These are phyloP conservation scores for Galerina sulciceps DNA, from an alignment of 768 basidiomycete genomes.

Conservation along the genomic window DNA sequence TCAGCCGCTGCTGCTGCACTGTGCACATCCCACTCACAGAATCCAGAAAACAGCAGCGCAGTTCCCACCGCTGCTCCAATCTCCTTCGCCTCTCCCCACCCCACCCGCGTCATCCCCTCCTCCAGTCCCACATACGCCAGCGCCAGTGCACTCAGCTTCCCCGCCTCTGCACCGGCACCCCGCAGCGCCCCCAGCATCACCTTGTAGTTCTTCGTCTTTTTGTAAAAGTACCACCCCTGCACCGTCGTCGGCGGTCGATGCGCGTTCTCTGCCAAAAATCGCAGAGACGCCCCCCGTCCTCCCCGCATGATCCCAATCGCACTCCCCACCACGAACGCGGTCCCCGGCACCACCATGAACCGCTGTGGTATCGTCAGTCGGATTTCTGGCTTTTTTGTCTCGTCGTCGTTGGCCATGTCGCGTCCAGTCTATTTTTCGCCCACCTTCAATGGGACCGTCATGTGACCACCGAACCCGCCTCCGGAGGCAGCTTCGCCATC, in stretches of 20 bases:
- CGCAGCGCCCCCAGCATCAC: slow-evolving; percentile 75
- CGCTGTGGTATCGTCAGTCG: slow-evolving; percentile 56
- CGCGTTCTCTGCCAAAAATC: slow-evolving; percentile 91
- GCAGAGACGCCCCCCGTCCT: slow-evolving; percentile 69
- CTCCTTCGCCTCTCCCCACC: slow-evolving; percentile 46
- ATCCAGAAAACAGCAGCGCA: slow-evolving; percentile 57
- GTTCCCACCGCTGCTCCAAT: slow-evolving; percentile 70
- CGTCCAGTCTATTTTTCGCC: slow-evolving; percentile 3
- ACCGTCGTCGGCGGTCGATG: slow-evolving; percentile 85
- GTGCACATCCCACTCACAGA: slow-evolving; percentile 43
- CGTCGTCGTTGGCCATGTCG: slow-evolving; percentile 15
- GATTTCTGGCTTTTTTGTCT: slow-evolving; percentile 19
- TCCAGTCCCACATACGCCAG: slow-evolving; percentile 49
- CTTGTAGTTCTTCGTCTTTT: slow-evolving; percentile 93
- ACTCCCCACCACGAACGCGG: slow-evolving; percentile 64
- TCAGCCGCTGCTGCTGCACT: background rate
- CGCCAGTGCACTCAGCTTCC: slow-evolving; percentile 46
- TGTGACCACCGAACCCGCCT: background rate
- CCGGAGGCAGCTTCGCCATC: slow-evolving; percentile 1
- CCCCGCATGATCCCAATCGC: slow-evolving; percentile 76
- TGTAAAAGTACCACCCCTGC: slow-evolving; percentile 95
- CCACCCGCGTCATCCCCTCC: slow-evolving; percentile 39
- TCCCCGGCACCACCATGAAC: slow-evolving; percentile 62
- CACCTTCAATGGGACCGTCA: background rate
- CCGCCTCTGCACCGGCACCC: slow-evolving; percentile 63